Evolutionary conservation across 1,284 basidiomycete species (phyloP).

Genomic region (Fomitiporia mediterranea): DNA sequence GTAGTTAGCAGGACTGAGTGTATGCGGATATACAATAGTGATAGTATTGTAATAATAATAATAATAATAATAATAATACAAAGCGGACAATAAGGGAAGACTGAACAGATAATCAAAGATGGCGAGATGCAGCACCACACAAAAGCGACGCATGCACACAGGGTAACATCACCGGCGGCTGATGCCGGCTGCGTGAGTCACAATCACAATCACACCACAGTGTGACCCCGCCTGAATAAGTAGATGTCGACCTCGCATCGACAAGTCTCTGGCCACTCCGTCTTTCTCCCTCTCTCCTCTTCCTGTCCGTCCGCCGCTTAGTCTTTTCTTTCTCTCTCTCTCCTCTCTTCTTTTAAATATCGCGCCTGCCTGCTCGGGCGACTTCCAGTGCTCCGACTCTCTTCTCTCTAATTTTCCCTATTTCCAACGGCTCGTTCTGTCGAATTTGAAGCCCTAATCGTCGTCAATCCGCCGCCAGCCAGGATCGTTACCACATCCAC

Average conservation of each 20-base stretch:
- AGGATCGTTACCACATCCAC: slow-evolving; percentile 34
- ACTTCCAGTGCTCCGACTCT: not conserved
- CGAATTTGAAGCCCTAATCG: slow-evolving; percentile 18
- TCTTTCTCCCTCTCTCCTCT: slow-evolving; percentile 24
- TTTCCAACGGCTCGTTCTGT: slow-evolving; percentile 9
- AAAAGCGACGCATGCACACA: too few relatives aligned
- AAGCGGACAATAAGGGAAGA: not conserved
- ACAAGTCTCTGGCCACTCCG: slow-evolving; percentile 6
- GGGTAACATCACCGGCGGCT: too few relatives aligned
- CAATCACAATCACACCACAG: too few relatives aligned
- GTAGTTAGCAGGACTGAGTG: slow-evolving; percentile 4
- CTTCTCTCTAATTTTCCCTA: slow-evolving; percentile 21
- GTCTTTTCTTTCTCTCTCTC: slow-evolving; percentile 21
- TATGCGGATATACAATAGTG: not conserved
- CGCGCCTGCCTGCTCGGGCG: not conserved
- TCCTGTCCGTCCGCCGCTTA: slow-evolving; percentile 26
- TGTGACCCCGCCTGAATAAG: not conserved
- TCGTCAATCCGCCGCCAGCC: slow-evolving; percentile 29
- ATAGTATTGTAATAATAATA: not conserved
- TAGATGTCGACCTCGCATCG: slow-evolving; percentile 4
- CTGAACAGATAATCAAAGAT: not conserved
- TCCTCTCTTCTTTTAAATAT: slow-evolving; percentile 18
- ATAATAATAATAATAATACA: not conserved
- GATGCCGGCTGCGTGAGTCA: too few relatives aligned
- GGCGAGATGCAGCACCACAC: too few relatives aligned